Evolutionary conservation across 441 rosid species (phyloP), one percentile per base, ranked within the genome.

Genomic region (Breynia disticha): DNA sequence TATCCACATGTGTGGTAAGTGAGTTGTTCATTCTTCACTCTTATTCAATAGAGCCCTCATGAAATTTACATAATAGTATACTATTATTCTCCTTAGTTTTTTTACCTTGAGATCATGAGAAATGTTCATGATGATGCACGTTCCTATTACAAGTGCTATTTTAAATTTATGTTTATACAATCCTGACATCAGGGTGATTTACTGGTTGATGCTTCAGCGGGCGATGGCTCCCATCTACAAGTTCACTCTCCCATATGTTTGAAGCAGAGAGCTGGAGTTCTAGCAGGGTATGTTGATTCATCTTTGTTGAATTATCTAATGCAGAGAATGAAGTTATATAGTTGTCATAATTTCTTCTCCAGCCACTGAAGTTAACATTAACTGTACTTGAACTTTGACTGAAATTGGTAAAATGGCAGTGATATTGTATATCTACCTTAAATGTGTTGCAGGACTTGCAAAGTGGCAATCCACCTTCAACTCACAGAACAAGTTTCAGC

Each of bases 131-230:
- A 39, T 44, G 32, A 8, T 61, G 59, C 35, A 48, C 13, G 67
- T 52, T 48, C 43, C 67, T 50, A 60, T 54, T 68, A 44, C 58
- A 42, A 61, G 58, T 62, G 50, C 54, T 61, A 4, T 59, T 83
- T 73, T 54, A 57, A 76, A 77, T 74, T 69, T 76, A 77, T 75
- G 74, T 50, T 76, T 59, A 72, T 68, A 72, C 67, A 52, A 75
- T 72, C 76, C 96, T 84, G 86, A 90, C 91, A 66, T 84, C 87
- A 79, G 84, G 87, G 51, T 81, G 65, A 70, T 81, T 84, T 90
- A 71, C 84, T 85, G 87, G 79, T 81, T 87, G 79, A 85, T 90
- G 79, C 79, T 75, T 80, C 87, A 91, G 98, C 75, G 95, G 90
- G 67, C 90, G 87, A 63, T 88, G 90, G 98, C 48, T 77, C 47